These are phyloP conservation scores for Rhododendron ferrugineum DNA, from an alignment of 148 eudicot species.

Conservation along the genomic window DNA sequence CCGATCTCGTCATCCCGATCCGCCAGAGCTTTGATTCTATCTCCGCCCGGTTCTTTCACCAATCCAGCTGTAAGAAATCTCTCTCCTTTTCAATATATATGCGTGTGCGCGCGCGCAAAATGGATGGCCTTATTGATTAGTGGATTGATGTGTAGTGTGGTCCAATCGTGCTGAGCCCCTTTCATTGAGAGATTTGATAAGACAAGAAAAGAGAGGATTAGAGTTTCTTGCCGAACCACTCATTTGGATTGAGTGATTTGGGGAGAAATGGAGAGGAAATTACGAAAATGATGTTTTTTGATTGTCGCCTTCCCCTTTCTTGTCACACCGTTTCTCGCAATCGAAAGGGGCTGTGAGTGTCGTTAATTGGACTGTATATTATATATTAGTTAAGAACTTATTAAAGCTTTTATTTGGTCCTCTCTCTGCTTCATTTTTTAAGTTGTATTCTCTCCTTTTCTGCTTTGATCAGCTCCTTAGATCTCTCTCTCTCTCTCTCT, in stretches of 20 bases:
- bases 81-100: background rate
- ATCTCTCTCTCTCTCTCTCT: background rate
- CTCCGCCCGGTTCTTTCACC: constrained; percentile 37
- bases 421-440: background rate
- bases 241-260: background rate
- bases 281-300: background rate
- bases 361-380: background rate
- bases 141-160: background rate
- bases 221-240: background rate
- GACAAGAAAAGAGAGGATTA: background rate
- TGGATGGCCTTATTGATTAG: background rate
- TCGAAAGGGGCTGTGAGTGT: background rate
- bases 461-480: background rate
- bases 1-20: constrained; percentile 41
- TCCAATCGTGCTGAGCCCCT: background rate
- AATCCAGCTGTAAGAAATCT: constrained; percentile 30
- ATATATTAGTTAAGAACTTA: background rate
- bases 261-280: background rate
- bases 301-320: background rate
- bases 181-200: background rate
- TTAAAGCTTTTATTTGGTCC: background rate
- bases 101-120: background rate
- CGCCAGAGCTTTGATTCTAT: constrained; percentile 39
- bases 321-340: background rate
- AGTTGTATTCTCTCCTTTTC: background rate